phyloP scores from a whole-genome alignment of 257 asterid species.

The Rehmannia glutinosa region DNA sequence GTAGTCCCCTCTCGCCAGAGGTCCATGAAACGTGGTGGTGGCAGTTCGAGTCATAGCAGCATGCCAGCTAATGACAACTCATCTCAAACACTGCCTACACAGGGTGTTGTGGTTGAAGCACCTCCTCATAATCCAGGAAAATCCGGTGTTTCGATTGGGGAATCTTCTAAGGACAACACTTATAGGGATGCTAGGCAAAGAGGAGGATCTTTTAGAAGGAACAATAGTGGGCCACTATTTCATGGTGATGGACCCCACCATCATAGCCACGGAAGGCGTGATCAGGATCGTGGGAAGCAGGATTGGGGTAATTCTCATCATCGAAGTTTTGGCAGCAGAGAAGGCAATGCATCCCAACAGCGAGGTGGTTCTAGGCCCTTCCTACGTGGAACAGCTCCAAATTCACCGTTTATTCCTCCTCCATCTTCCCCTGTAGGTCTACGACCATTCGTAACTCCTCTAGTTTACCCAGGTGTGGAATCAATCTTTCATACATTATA shows the following conservation, averaged over 20 bases:
- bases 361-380: slow-evolving; percentile 51
- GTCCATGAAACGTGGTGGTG: slow-evolving; percentile 47
- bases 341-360: slow-evolving; percentile 43
- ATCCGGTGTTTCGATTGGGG: slow-evolving; percentile 28
- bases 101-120: slow-evolving; percentile 27
- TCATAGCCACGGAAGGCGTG: slow-evolving; percentile 54
- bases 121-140: slow-evolving; percentile 30
- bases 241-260: slow-evolving; percentile 59
- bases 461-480: slow-evolving; percentile 57
- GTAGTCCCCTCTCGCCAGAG: slow-evolving; percentile 41
- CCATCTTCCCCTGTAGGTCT: slow-evolving; percentile 33
- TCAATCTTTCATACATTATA: no score
- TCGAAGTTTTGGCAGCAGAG: slow-evolving; percentile 56
- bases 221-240: slow-evolving; percentile 46
- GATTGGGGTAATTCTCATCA: slow-evolving; percentile 32
- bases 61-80: slow-evolving; percentile 30
- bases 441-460: slow-evolving; percentile 40
- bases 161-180: slow-evolving; percentile 43
- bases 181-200: slow-evolving; percentile 54
- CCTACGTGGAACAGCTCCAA: slow-evolving; percentile 44
- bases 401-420: slow-evolving; percentile 40
- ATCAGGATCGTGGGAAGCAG: slow-evolving; percentile 36
- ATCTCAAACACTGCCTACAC: slow-evolving; percentile 37
- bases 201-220: slow-evolving; percentile 54
- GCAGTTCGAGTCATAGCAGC: slow-evolving; percentile 33